These are phyloP conservation scores for Cyberlindnera maclurae DNA, from an alignment of 805 yeast genomes.

Conservation along the genomic window DNA sequence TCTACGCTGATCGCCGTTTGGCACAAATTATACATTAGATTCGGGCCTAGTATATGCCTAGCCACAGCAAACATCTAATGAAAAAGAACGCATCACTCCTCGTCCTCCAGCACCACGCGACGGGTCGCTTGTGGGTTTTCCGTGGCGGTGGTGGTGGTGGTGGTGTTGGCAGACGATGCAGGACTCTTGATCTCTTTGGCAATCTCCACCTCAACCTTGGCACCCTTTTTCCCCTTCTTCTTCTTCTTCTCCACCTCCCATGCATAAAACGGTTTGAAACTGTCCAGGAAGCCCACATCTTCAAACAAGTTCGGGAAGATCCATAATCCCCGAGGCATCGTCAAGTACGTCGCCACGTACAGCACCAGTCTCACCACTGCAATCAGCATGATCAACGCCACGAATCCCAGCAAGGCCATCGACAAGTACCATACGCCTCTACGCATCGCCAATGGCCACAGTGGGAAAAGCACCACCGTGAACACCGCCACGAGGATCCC, in stretches of 20 bases:
- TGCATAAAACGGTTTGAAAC: constrained; percentile 81
- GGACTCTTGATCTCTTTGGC: constrained; percentile 6
- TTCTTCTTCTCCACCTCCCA: constrained; percentile 27
- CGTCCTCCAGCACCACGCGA: constrained; percentile 26
- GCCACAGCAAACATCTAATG: no score
- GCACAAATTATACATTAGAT: no score
- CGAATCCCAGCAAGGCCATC: constrained; percentile 63
- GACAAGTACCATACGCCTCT: constrained; percentile 87
- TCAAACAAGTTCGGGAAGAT: constrained; percentile 92
- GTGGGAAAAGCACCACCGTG: constrained; percentile 74
- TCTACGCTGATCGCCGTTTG: no score
- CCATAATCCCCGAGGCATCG: constrained; percentile 80
- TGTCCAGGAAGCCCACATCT: constrained; percentile 89
- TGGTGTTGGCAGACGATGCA: neutral
- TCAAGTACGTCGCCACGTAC: constrained; percentile 50
- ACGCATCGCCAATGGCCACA: constrained; percentile 92
- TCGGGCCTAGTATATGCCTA: no score
- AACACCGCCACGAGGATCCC: constrained; percentile 53
- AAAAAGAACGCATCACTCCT: constrained; percentile 8
- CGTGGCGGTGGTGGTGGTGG: constrained; percentile 2
- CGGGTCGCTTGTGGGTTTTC: constrained; percentile 11
- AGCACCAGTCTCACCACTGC: constrained; percentile 77
- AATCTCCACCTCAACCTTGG: constrained; percentile 3
- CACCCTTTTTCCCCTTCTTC: constrained; percentile 13
- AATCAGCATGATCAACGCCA: constrained; percentile 66